Evolutionary conservation across 1,284 basidiomycete genomes (phyloP), one percentile per base, ranked within the genome.

Genomic region (Earliella scabrosa): DNA sequence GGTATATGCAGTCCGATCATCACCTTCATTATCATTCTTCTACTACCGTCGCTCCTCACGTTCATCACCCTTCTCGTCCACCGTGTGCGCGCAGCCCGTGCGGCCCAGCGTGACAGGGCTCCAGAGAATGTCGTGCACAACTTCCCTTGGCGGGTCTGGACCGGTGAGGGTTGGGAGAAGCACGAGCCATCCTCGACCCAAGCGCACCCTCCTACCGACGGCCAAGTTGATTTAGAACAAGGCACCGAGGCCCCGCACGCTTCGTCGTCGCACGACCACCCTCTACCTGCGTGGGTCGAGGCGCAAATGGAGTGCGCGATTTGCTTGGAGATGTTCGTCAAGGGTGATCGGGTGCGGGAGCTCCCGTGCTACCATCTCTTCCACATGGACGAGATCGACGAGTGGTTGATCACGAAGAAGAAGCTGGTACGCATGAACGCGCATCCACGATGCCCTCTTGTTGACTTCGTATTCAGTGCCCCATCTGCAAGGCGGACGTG

Each of bases 311-410:
- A 97, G 69, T 97, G 95, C 67, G 90, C 93, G 11, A 96, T 97
- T 60, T 97, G 95, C 70, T 80, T 97, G 61, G 90, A 83, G 60
- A 85, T 89, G 62, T 97, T 97, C 65, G 85, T 77, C 36, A 86
- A 86, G 63, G 93, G 93, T 2, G 95, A 97, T 68, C 81, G 86
- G 60, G 92, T 97, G 32, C 83, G 94, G 61, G 92, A 95, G 49
- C 71, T 97, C 45, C 95, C 95, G 0, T 97, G 95, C 68, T 88
- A 92, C 50, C 95, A 97, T 70, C 86, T 96, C 52, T 93, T 92
- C 71, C 91, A 93, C 72, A 77, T 90, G 51, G 85, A 88, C 43
- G 93, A 96, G 72, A 86, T 96, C 40, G 93, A 95, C 68, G 82
- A 88, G 63, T 97, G 95, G 95, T 75, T 97, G 56, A 88, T 95